Evolutionary conservation across 176 grass and related monocot genomes (phyloP).

Genomic region (Oryza meridionalis): DNA sequence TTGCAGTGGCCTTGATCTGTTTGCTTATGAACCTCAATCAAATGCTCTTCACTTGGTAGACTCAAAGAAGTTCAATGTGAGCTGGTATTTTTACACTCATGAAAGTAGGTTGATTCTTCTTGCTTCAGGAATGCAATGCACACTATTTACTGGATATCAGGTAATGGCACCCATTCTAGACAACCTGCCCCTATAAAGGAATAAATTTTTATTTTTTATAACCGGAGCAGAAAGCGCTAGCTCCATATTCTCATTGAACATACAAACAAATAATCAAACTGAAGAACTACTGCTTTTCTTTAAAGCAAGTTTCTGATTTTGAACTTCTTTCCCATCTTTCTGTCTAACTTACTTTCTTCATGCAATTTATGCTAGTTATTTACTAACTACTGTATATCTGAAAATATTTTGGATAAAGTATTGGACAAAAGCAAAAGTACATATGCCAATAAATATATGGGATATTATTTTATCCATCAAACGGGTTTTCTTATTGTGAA

Average conservation of each 20-base stretch:
- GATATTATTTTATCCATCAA: neutral
- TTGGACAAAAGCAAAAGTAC: neutral
- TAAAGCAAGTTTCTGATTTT: constrained; percentile 6
- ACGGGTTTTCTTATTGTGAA: neutral
- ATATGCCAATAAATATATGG: constrained; percentile 6
- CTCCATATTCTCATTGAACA: neutral
- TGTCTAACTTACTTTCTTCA: constrained; percentile 9
- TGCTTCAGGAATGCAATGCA: constrained; percentile 96
- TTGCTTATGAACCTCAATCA: constrained; percentile 77
- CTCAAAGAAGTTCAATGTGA: constrained; percentile 73
- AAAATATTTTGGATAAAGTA: constrained; percentile 30
- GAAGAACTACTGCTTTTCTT: neutral
- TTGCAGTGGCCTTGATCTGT: constrained; percentile 85
- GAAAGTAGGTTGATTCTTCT: constrained; percentile 98
- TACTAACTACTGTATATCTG: neutral
- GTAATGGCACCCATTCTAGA: constrained; percentile 45
- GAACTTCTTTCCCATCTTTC: constrained; percentile 3
- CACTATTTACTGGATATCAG: constrained; percentile 79
- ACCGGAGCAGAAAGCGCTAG: neutral
- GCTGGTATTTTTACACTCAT: constrained; percentile 95
- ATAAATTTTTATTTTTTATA: neutral
- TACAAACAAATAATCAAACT: neutral
- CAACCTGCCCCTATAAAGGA: constrained; percentile 7
- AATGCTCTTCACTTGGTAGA: constrained; percentile 75
- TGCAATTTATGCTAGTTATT: neutral